Evolutionary conservation across 139 green algal species (phyloP).

Genomic region (Chlorella sp.): DNA sequence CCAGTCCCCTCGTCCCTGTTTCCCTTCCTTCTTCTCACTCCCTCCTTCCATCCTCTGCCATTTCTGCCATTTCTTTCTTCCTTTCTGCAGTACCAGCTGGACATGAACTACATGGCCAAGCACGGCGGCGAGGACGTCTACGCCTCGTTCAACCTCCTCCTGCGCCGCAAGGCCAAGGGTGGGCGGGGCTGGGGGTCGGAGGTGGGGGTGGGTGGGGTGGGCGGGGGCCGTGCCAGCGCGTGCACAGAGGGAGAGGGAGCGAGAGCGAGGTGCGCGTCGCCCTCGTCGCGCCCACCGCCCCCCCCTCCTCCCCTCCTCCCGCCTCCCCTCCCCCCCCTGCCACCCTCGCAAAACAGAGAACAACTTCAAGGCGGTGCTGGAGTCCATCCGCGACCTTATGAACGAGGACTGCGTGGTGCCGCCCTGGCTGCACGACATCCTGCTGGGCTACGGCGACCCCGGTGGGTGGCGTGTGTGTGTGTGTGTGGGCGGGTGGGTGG

Average conservation of each 20-base stretch:
- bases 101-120: constrained; percentile 55
- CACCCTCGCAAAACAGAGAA: constrained; percentile 89
- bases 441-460: constrained; percentile 96
- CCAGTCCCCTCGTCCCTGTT: too few species aligned
- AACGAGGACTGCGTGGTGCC: constrained; percentile 82
- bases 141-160: constrained; percentile 85
- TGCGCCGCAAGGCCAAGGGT: constrained; percentile 79
- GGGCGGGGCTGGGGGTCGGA: background rate
- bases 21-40: too few species aligned
- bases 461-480: too few species aligned
- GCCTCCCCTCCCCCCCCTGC: too few species aligned
- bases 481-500: too few species aligned
- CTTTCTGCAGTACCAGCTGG: constrained; percentile 32
- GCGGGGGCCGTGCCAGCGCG: background rate
- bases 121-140: constrained; percentile 76
- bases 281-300: too few species aligned
- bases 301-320: background rate
- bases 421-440: constrained; percentile 94
- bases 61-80: background rate
- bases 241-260: too few species aligned
- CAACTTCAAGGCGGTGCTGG: constrained; percentile 99
- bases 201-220: background rate
- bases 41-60: background rate
- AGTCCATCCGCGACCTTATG: constrained; percentile 95
- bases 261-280: too few species aligned